A percentile compares a stretch with the other conserved stretches of the same genome.
These are phyloP conservation scores for Tuber borchii DNA, from an alignment of 495 filamentous ascomycete genomes.

Conservation along the genomic window DNA sequence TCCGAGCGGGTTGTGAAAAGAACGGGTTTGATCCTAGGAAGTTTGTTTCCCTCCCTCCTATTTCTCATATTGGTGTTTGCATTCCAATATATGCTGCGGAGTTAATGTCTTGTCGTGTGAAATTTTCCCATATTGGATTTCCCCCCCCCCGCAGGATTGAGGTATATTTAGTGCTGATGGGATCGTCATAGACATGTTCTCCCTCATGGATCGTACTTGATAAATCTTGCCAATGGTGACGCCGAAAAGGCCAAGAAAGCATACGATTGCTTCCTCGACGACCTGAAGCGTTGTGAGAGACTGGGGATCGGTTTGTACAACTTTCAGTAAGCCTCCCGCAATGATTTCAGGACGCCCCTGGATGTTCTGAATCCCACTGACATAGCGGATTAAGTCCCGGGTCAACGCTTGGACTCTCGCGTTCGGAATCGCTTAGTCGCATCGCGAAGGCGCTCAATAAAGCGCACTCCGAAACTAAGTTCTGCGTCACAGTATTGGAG, in stretches of 20 bases:
- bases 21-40: conserved; percentile 64
- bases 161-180: not conserved
- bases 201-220: conserved; percentile 91
- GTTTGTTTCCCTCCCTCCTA: conserved; percentile 37
- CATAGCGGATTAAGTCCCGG: conserved; percentile 55
- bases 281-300: conserved; percentile 78
- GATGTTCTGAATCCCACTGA: conserved; percentile 10
- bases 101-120: not conserved
- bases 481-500: conserved; percentile 77
- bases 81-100: not conserved
- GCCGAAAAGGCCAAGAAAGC: conserved; percentile 74
- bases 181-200: conserved; percentile 56
- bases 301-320: conserved; percentile 89
- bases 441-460: conserved; percentile 73
- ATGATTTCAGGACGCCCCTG: not conserved
- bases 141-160: not conserved
- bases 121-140: not conserved
- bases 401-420: conserved; percentile 59
- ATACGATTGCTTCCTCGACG: conserved; percentile 79
- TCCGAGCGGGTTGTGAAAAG: conserved; percentile 58
- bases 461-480: conserved; percentile 65
- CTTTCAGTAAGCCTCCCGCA: conserved; percentile 59
- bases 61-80: conserved; percentile 20
- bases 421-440: conserved; percentile 63
- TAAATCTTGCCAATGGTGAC: conserved; percentile 86